phyloP scores from a whole-genome alignment of 1,284 basidiomycete genomes.

The Meripilus lineatus region DNA sequence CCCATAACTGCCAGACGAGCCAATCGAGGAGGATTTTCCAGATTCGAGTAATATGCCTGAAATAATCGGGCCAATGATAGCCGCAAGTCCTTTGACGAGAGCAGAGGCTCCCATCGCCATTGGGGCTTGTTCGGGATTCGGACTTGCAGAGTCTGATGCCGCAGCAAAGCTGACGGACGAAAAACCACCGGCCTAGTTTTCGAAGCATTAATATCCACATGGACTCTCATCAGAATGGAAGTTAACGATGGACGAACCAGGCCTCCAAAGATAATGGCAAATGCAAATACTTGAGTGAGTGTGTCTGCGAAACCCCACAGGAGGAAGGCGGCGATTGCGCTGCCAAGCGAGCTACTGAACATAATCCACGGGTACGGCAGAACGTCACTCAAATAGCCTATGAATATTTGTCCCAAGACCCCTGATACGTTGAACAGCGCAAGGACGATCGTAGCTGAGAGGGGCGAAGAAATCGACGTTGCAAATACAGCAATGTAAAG shows the following conservation, averaged over 20 bases:
- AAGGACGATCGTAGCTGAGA: conserved; percentile 20
- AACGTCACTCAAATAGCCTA: conserved; percentile 23
- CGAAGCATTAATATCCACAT: not conserved
- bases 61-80: conserved; percentile 22
- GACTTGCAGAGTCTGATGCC: conserved; percentile 22
- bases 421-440: conserved; percentile 24
- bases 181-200: conserved; percentile 19
- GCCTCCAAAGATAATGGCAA: conserved; percentile 22
- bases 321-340: conserved; percentile 23
- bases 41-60: conserved; percentile 21
- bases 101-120: conserved; percentile 19
- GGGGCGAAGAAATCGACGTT: conserved; percentile 19
- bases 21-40: conserved; percentile 12
- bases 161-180: conserved; percentile 22
- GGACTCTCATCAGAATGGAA: not conserved
- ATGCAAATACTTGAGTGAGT: conserved; percentile 20
- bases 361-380: conserved; percentile 25
- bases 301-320: conserved; percentile 25
- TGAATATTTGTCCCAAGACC: conserved; percentile 21
- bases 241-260: not conserved
- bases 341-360: conserved; percentile 20
- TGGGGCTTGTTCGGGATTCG: conserved; percentile 20
- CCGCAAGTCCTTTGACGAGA: conserved; percentile 21
- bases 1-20: conserved; percentile 15
- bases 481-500: conserved; percentile 27